Evolutionary conservation across 23 red algal genomes (phyloP).

Genomic region (Gracilaria domingensis): DNA sequence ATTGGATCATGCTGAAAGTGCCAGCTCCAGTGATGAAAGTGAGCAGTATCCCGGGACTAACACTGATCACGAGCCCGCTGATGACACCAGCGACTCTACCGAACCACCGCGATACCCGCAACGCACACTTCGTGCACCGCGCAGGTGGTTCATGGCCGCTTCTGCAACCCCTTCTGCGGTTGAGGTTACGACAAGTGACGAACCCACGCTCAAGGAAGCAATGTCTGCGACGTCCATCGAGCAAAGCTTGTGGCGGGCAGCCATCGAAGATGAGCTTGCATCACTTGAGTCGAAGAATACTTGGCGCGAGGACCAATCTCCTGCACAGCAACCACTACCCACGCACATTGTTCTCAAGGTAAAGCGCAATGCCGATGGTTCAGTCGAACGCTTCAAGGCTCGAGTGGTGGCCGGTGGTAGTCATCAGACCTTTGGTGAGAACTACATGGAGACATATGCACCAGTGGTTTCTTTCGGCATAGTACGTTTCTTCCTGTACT

Average conservation of each 20-base stretch:
- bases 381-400: neutral
- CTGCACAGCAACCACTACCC: slow-evolving; percentile 15
- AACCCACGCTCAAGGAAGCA: neutral
- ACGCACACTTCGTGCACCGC: neutral
- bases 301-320: neutral
- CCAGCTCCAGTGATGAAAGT: neutral
- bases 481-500: slow-evolving; percentile 21
- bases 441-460: slow-evolving; percentile 14
- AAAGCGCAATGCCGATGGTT: neutral
- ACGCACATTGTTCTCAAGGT: slow-evolving; percentile 20
- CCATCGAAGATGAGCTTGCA: neutral
- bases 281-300: neutral
- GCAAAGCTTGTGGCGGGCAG: neutral
- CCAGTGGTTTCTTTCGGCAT: slow-evolving; percentile 19
- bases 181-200: neutral
- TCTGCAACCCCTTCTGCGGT: neutral
- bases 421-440: slow-evolving; percentile 12
- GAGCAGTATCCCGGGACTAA: neutral
- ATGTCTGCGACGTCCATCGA: neutral
- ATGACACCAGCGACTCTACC: neutral
- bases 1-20: neutral
- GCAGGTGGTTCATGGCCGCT: neutral
- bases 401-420: neutral
- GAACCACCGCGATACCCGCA: neutral
- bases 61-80: neutral